phyloP scores from a whole-genome alignment of 2,329 filamentous ascomycete genomes.

The Leptographium galeiforme region DNA sequence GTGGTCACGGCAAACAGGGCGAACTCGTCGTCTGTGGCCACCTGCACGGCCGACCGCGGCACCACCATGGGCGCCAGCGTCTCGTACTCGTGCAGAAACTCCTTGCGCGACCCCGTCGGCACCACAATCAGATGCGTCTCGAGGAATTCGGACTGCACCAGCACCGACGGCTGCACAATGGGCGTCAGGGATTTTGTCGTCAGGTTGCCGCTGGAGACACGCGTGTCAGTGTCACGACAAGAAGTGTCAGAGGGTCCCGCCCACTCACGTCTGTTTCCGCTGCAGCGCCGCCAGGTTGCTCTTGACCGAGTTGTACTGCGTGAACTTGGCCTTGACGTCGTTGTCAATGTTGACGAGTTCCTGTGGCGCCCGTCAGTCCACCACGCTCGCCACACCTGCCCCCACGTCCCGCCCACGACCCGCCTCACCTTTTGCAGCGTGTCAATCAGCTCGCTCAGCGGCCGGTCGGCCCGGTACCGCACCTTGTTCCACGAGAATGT shows the following conservation, averaged over 20 bases:
- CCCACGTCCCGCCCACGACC: background rate
- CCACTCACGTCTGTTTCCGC: slow-evolving; percentile 65
- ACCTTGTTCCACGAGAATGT: slow-evolving; percentile 95
- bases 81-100: slow-evolving; percentile 83
- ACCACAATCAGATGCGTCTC: slow-evolving; percentile 91
- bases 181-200: slow-evolving; percentile 87
- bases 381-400: background rate
- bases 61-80: slow-evolving; percentile 84
- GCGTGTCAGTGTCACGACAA: background rate
- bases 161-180: slow-evolving; percentile 65
- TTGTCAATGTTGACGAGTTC: slow-evolving; percentile 88
- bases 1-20: slow-evolving; percentile 76
- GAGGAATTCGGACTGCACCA: slow-evolving; percentile 88
- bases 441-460: slow-evolving; percentile 75
- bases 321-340: slow-evolving; percentile 88
- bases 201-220: slow-evolving; percentile 67
- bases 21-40: slow-evolving; percentile 83
- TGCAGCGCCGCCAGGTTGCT: slow-evolving; percentile 69
- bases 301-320: slow-evolving; percentile 86
- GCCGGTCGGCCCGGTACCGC: slow-evolving; percentile 88
- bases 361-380: slow-evolving; percentile 27
- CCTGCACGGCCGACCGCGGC: slow-evolving; percentile 66
- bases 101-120: slow-evolving; percentile 65
- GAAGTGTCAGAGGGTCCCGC: background rate
- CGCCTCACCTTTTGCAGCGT: slow-evolving; percentile 64